Evolutionary conservation across 139 green algal species (phyloP), one percentile per base, ranked within the genome.

Genomic region (Chlamydomonas schloesseri): DNA sequence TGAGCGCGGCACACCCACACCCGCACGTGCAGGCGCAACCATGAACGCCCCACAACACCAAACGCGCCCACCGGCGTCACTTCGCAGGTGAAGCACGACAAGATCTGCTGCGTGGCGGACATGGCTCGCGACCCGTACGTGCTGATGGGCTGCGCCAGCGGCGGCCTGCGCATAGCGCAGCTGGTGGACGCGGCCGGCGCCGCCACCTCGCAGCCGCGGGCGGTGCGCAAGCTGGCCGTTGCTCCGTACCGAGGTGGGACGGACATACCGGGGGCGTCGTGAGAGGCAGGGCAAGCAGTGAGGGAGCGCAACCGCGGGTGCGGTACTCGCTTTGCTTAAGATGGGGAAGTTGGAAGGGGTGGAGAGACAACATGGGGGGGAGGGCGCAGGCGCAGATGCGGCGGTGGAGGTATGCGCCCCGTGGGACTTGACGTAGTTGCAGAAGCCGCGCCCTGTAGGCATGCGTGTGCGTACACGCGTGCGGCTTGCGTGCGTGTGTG

Each of bases 81-180:
- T 18, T 1, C 42, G 58, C 68, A 73, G 68, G 68, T 73, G 14
- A 17, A 46, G 5, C n/a, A 50, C 50, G 84, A 89, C 65, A 84
- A 84, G 34, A 71, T 89, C 29, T 60, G 58, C 46, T 94, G 89
- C 70, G 15, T 93, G n/a, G 84, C 69, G 11, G 31, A 86, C 5
- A 67, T 92, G 64, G 46, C 73, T 1, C 73, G 75, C 23, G 84
- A 93, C 62, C 91, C 91, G 14, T 94, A 89, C 58, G 36, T 94
- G 33, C 81, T 93, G 78, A 75, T 92, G 37, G 91, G 91, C 57
- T 93, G 91, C 77, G 65, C 68, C 58, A 91, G 83, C 57, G 91
- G 91, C 21, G 64, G 57, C 1, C 37, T 94, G 57, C 86, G 86
- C 20, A 75, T 92, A 13, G 87, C 83, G 10, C 67, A 68, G 37